Base-by-base conservation (phyloP, 176 grass and related monocot species). In the Lolium multiflorum region DNA sequence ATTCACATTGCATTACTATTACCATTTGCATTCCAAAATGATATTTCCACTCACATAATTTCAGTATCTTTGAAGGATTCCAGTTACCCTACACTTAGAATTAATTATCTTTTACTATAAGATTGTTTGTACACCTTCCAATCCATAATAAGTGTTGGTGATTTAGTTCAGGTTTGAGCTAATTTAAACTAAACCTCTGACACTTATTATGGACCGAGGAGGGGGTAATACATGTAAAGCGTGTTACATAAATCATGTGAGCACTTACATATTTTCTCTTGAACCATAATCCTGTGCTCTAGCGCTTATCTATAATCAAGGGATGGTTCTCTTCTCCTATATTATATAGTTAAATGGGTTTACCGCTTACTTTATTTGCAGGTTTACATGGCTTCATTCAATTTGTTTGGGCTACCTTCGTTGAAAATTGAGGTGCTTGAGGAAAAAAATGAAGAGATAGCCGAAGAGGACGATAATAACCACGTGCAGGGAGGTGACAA, bases 351-450 rank as follows among this genome's bases (percentile, higher is more conserved):
- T 49, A 49, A 74, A 41, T 26, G 14, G 35, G 16, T 58, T 58
- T 43, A 43, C 48, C 7, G 6, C 73, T 74, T 60, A 61, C 68
- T 61, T 15, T n/a, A 70, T 70, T 70, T 70, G 35, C 37, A 41
- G 50, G 5, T 3, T 3, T 70, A 17, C 35, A 79, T 39, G 16
- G 39, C 4, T n/a, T n/a, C n/a, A n/a, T n/a, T n/a, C n/a, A n/a
- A n/a, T n/a, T n/a, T n/a, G n/a, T 28, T 12, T 48, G 20, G 7
- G 12, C 81, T 89, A 89, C 77, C 87, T 80, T 56, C 69, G 66
- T 75, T 89, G 87, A 17, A 92, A 92, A 37, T 89, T 92, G 54
- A 89, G 81, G 76, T 89, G 47, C 81, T 89, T 87, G 87, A 92
- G 81, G 70, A 75, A 70, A 81, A 89, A 61, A 70, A 78, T 80